Evolutionary conservation across 139 green algal species (phyloP).

Genomic region (Micromonas pusilla): DNA sequence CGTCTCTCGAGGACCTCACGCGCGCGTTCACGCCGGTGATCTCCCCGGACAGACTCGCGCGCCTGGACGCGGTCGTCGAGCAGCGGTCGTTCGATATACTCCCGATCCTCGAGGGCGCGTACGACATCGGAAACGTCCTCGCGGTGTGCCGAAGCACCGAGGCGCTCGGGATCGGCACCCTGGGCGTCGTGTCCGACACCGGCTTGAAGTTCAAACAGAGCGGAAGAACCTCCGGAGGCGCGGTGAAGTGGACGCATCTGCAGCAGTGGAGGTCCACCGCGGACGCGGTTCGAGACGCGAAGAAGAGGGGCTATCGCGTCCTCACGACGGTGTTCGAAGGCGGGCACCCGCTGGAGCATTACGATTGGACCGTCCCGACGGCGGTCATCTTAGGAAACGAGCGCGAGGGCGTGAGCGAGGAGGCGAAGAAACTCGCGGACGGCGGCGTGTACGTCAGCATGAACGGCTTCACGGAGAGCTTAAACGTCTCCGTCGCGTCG

Average conservation of each 20-base stretch:
- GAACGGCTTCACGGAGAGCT: slow-evolving; percentile 42
- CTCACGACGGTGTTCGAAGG: slow-evolving; percentile 31
- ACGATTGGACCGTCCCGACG: slow-evolving; percentile 48
- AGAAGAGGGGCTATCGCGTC: slow-evolving; percentile 39
- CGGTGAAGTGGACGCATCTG: slow-evolving; percentile 48
- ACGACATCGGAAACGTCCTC: slow-evolving; percentile 34
- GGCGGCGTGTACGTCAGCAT: slow-evolving; percentile 39
- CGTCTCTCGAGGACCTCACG: background rate
- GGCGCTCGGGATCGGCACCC: slow-evolving; percentile 25
- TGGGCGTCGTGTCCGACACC: slow-evolving; percentile 23
- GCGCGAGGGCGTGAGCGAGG: slow-evolving; percentile 29
- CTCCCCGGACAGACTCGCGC: background rate
- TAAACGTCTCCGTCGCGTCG: slow-evolving; percentile 48
- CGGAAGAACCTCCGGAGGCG: slow-evolving; percentile 24
- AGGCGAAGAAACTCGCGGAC: slow-evolving; percentile 32
- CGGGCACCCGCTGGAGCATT: slow-evolving; percentile 13
- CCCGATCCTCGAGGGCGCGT: slow-evolving; percentile 33
- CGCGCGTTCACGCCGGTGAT: background rate
- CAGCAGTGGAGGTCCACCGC: slow-evolving; percentile 33
- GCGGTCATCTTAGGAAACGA: slow-evolving; percentile 49
- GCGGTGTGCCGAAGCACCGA: slow-evolving; percentile 36
- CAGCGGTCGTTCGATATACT: background rate
- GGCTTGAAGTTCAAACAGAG: slow-evolving; percentile 23
- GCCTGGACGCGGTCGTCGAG: background rate
- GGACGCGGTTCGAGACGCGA: slow-evolving; percentile 27